phyloP scores from a whole-genome alignment of 2,329 filamentous ascomycete species.

The Aspergillus fischeri region DNA sequence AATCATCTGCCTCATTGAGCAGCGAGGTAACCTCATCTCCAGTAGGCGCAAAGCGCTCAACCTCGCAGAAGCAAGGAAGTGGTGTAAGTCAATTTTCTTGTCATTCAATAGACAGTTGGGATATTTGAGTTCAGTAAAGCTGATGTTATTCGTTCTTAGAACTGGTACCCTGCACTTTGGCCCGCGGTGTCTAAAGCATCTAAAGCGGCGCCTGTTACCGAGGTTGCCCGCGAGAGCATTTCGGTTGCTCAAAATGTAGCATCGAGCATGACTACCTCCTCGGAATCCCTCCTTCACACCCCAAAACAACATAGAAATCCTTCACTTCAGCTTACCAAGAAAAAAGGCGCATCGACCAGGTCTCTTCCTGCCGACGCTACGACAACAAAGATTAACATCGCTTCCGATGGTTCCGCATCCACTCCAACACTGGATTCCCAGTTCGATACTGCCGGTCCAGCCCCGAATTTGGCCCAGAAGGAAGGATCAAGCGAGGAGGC shows the following conservation, averaged over 20 bases:
- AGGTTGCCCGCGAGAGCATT: constrained; percentile 49
- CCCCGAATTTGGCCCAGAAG: constrained; percentile 15
- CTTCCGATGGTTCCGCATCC: constrained; percentile 37
- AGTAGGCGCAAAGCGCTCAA: constrained; percentile 20
- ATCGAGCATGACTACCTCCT: constrained; percentile 32
- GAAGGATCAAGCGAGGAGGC: constrained; percentile 12
- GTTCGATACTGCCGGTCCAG: constrained; percentile 11
- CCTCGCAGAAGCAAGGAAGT: constrained; percentile 23
- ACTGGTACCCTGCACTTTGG: constrained; percentile 46
- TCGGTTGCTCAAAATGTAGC: constrained; percentile 39
- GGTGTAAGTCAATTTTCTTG: constrained; percentile 7
- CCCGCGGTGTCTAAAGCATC: constrained; percentile 33
- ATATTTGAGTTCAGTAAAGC: constrained; percentile 9
- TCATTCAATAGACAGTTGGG: neutral
- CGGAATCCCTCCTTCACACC: constrained; percentile 24
- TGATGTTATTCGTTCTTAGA: constrained; percentile 18
- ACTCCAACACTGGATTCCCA: constrained; percentile 21
- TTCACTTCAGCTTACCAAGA: constrained; percentile 42
- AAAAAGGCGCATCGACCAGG: constrained; percentile 37
- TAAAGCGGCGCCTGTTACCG: constrained; percentile 46
- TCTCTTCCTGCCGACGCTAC: constrained; percentile 44
- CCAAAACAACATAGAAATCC: constrained; percentile 27
- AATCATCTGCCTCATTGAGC: constrained; percentile 20
- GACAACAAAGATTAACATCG: constrained; percentile 44
- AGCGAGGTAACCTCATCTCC: constrained; percentile 16